Base-by-base conservation (phyloP, 768 basidiomycete species). In the Solioccasus polychromus region DNA sequence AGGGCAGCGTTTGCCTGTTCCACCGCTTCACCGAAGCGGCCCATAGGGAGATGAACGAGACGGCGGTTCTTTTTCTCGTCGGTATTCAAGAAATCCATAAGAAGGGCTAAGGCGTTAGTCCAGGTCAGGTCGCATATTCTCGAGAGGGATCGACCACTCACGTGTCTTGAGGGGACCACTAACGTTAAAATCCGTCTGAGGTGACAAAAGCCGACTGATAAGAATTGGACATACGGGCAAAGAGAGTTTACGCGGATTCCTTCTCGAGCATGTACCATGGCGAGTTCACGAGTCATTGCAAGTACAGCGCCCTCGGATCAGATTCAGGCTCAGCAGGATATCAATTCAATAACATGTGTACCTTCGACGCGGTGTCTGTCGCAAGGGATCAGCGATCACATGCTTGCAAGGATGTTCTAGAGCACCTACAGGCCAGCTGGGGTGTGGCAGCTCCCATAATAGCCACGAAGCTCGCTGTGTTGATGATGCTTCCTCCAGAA, bases 11-110 rank as follows among this genome's bases (percentile, higher is more conserved):
- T 88, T 7, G 96, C 96, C 48, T 94, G 77, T 67, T 99, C 96
- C 51, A 98, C 75, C 1, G 94, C 96, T 72, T 97, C 92, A 29
- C 95, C 95, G 64, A 99, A 99, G 50, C 95, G 82, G 50, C 94
- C 94, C 91, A 96, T 92, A 2, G 94, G 95, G 14, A 95, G 79
- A 57, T 93, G 92, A 18, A 92, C 83, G 63, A 97, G 63, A 36
- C 96, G 79, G 23, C 96, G 83, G 35, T 97, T 82, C 48, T 87
- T 82, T 73, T 98, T 98, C 75, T 99, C 96, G 35, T 85, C 74
- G 17, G 96, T 97, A 68, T 98, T 81, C 61, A 99, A 79, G 78
- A 95, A 99, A 68, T 98, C 86, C 96, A 99, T 99, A 23, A 99
- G 76, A 36, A 99, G 82, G 30, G 94, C 92, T 94, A 61, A n/a